A percentile compares a stretch with the other conserved stretches of the same genome.
Evolutionary conservation across 2,329 filamentous ascomycete species (phyloP).

Genomic region (Diaporthe citriasiana): DNA sequence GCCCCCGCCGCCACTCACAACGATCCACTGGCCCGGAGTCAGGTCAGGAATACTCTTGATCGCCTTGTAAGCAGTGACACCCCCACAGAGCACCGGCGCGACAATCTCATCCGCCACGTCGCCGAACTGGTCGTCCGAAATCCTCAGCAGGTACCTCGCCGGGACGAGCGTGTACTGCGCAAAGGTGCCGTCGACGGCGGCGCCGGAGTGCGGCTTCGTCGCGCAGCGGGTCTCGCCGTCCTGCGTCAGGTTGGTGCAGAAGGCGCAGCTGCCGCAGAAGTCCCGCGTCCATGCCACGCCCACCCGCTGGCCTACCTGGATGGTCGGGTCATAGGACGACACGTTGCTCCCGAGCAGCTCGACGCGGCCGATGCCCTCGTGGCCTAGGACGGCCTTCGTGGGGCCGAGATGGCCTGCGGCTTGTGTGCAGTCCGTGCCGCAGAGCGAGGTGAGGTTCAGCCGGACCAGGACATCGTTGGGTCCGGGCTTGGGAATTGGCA

Average conservation of each 20-base stretch:
- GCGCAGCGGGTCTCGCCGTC: slow-evolving; percentile 55
- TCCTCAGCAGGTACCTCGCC: slow-evolving; percentile 51
- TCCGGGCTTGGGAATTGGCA: slow-evolving; percentile 48
- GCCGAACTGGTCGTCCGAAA: slow-evolving; percentile 49
- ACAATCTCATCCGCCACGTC: slow-evolving; percentile 53
- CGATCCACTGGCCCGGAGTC: slow-evolving; percentile 54
- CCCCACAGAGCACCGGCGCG: slow-evolving; percentile 59
- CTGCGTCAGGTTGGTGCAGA: slow-evolving; percentile 46
- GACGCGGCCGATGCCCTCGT: slow-evolving; percentile 60
- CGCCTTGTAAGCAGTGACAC: slow-evolving; percentile 60
- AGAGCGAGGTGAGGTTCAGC: slow-evolving; percentile 54
- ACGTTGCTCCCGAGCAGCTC: slow-evolving; percentile 54
- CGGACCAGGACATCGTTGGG: slow-evolving; percentile 53
- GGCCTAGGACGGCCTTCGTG: slow-evolving; percentile 54
- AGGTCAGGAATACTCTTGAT: slow-evolving; percentile 51
- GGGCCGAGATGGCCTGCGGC: slow-evolving; percentile 56
- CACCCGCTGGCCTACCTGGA: slow-evolving; percentile 53
- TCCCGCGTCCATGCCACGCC: slow-evolving; percentile 58
- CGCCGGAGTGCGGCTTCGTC: slow-evolving; percentile 52
- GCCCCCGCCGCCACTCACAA: slow-evolving; percentile 56
- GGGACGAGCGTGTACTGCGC: slow-evolving; percentile 56
- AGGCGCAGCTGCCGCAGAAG: slow-evolving; percentile 52
- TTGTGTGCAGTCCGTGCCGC: slow-evolving; percentile 56
- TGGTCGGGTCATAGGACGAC: slow-evolving; percentile 43
- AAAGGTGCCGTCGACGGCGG: slow-evolving; percentile 55